phyloP scores from a whole-genome alignment of 2,329 filamentous ascomycete species.

The Dactylella cylindrospora region DNA sequence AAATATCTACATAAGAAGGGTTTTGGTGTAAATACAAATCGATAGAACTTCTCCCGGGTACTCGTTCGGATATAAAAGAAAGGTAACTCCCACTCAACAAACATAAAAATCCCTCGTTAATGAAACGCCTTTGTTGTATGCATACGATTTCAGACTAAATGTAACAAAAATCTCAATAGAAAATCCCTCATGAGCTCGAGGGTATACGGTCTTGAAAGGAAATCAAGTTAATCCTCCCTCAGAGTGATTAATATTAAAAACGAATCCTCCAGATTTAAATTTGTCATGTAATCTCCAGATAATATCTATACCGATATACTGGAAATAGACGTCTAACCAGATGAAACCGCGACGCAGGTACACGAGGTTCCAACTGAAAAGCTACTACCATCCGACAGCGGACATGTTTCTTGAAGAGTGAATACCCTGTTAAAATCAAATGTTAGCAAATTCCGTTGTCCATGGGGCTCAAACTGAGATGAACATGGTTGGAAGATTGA shows the following conservation, averaged over 20 bases:
- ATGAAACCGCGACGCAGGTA: constrained; percentile 31
- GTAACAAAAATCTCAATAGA: too few relatives aligned
- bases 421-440: constrained; percentile 8
- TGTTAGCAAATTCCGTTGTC: not conserved
- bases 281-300: not conserved
- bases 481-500: constrained; percentile 2
- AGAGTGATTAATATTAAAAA: not conserved
- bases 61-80: too few relatives aligned
- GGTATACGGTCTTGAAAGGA: too few relatives aligned
- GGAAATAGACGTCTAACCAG: not conserved
- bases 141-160: too few relatives aligned
- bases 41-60: too few relatives aligned
- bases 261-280: not conserved
- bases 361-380: constrained; percentile 20
- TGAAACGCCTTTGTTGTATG: too few relatives aligned
- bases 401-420: constrained; percentile 10
- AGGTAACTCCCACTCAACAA: too few relatives aligned
- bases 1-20: too few relatives aligned
- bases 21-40: too few relatives aligned
- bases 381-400: constrained; percentile 3
- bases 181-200: too few relatives aligned
- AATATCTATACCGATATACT: not conserved
- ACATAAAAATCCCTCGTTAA: too few relatives aligned
- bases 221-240: not conserved
- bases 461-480: not conserved